These are phyloP conservation scores for Globisporangium echinulatum DNA, from an alignment of 352 stramenopile species.

Conservation along the genomic window DNA sequence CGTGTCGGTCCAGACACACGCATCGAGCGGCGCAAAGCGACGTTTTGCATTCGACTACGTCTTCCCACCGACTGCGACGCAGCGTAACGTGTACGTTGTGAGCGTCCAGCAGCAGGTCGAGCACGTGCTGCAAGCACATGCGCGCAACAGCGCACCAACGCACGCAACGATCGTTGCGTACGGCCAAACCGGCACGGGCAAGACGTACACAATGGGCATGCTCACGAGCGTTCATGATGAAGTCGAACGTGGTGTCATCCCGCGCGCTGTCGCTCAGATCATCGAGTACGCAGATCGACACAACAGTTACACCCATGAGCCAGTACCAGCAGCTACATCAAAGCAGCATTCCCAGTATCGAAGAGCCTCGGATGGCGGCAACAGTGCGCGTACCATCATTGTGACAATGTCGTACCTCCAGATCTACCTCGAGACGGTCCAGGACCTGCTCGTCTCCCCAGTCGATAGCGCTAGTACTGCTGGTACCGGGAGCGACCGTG, in stretches of 20 bases:
- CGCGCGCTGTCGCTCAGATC: conserved; percentile 51
- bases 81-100: conserved; percentile 42
- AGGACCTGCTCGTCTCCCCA: conserved; percentile 43
- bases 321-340: too few species aligned
- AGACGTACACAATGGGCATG: conserved; percentile 79
- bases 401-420: conserved; percentile 58
- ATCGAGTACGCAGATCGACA: conserved; percentile 22
- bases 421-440: conserved; percentile 72
- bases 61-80: conserved; percentile 41
- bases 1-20: conserved; percentile 19
- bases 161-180: conserved; percentile 60
- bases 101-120: conserved; percentile 32
- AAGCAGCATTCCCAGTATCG: too few species aligned
- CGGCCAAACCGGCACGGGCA: conserved; percentile 67
- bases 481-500: not conserved
- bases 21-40: conserved; percentile 16
- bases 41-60: conserved; percentile 67
- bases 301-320: conserved; percentile 9
- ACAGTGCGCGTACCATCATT: conserved; percentile 3
- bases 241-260: conserved; percentile 45
- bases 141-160: conserved; percentile 8
- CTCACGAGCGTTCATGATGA: conserved; percentile 28
- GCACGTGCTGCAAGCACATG: conserved; percentile 30
- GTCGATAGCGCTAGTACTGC: not conserved
- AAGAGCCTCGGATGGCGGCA: too few species aligned